Evolutionary conservation across 306 rosid genomes (phyloP).

Genomic region (Rosa multiflora): DNA sequence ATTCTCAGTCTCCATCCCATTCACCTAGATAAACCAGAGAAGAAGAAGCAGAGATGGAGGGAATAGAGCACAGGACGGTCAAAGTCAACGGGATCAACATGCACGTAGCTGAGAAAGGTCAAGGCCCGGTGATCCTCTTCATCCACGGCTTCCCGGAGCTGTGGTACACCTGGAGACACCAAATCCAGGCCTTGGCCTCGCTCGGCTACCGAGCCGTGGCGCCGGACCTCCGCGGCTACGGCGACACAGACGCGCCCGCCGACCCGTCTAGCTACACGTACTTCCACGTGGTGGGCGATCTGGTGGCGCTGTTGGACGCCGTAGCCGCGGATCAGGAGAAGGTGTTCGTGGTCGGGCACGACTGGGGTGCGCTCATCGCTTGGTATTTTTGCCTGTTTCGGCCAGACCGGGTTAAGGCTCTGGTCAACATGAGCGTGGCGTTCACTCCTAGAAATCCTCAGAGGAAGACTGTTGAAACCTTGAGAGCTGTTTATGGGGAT

Average conservation of each 20-base stretch:
- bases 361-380: slow-evolving; percentile 77
- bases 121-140: slow-evolving; percentile 70
- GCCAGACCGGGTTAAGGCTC: slow-evolving; percentile 61
- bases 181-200: slow-evolving; percentile 58
- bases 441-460: slow-evolving; percentile 58
- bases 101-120: slow-evolving; percentile 72
- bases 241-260: slow-evolving; percentile 55
- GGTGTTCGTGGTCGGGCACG: slow-evolving; percentile 84
- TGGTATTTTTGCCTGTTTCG: slow-evolving; percentile 68
- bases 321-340: slow-evolving; percentile 43
- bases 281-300: slow-evolving; percentile 64
- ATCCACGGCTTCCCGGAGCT: slow-evolving; percentile 86
- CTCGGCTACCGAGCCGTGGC: slow-evolving; percentile 69
- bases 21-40: neutral
- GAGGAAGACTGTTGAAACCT: slow-evolving; percentile 40
- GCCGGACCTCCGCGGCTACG: slow-evolving; percentile 80
- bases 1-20: neutral
- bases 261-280: slow-evolving; percentile 40
- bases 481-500: slow-evolving; percentile 53
- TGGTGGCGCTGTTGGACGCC: slow-evolving; percentile 52
- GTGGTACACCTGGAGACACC: slow-evolving; percentile 88
- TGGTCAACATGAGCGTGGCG: slow-evolving; percentile 56
- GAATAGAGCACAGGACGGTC: slow-evolving; percentile 47
- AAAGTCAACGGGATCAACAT: slow-evolving; percentile 70
- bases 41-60: slow-evolving; percentile 32